These are phyloP conservation scores for Syncephalastrum contaminatum DNA, from an alignment of 371 early-diverging fungal genomes.

Conservation along the genomic window DNA sequence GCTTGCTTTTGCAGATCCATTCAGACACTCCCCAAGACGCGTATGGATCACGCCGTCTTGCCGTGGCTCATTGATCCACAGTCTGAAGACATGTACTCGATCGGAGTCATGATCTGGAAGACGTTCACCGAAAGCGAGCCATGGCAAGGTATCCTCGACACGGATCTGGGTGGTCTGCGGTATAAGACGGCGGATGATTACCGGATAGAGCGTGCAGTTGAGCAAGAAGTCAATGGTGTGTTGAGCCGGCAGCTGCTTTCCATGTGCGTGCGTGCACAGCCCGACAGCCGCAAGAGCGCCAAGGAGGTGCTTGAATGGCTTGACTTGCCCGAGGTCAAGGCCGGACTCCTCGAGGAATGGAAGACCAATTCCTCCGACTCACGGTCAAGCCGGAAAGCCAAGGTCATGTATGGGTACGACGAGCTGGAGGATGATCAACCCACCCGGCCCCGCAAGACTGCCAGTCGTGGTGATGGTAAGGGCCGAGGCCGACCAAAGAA, in stretches of 20 bases:
- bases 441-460: constrained; percentile 3
- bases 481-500: constrained; percentile 16
- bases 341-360: constrained; percentile 46
- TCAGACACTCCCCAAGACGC: constrained; percentile 58
- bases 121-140: constrained; percentile 66
- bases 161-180: constrained; percentile 62
- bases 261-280: constrained; percentile 46
- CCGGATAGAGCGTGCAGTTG: constrained; percentile 55
- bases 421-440: constrained; percentile 10
- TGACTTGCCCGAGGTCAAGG: constrained; percentile 25
- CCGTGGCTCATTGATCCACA: constrained; percentile 59
- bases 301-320: constrained; percentile 49
- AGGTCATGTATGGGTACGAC: constrained; percentile 22
- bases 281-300: constrained; percentile 53
- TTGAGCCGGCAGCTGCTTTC: constrained; percentile 50
- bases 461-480: constrained; percentile 5
- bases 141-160: constrained; percentile 66
- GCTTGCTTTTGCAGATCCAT: constrained; percentile 40
- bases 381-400: constrained; percentile 35
- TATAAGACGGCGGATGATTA: constrained; percentile 58
- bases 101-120: constrained; percentile 68
- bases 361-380: constrained; percentile 49
- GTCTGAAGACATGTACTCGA: constrained; percentile 65
- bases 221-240: constrained; percentile 52
- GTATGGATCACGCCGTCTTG: constrained; percentile 50